Conservation (phyloP, 2,329 filamentous ascomycete species). For the Talaromyces marneffei region DNA sequence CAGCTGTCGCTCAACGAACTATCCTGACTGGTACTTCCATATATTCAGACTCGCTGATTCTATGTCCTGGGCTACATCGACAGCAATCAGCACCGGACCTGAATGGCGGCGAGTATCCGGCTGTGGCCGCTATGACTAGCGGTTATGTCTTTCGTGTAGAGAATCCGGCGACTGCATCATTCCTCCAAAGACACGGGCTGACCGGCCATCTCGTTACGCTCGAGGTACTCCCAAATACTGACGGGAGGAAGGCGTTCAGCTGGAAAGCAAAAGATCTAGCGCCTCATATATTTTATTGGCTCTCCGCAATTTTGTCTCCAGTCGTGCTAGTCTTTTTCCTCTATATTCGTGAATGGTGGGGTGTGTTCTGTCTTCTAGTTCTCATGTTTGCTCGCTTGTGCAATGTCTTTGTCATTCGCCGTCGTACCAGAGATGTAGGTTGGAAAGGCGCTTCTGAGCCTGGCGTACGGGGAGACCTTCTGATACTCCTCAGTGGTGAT, state of each 20-base stretch:
- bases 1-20: conserved; percentile 52
- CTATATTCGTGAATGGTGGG: conserved; percentile 23
- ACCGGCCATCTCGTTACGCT: conserved; percentile 54
- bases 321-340: conserved; percentile 42
- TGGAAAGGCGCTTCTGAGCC: conserved; percentile 37
- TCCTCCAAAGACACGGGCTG: conserved; percentile 51
- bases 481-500: conserved; percentile 49
- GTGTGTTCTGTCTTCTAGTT: conserved; percentile 30
- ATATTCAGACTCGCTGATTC: conserved; percentile 52
- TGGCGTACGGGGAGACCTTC: conserved; percentile 42
- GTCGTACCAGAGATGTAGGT: conserved; percentile 46
- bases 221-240: conserved; percentile 28
- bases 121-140: conserved; percentile 39
- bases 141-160: conserved; percentile 42
- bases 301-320: conserved; percentile 3
- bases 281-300: neutral
- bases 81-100: conserved; percentile 54
- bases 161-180: conserved; percentile 47
- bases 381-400: conserved; percentile 52
- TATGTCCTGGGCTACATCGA: conserved; percentile 57
- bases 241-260: neutral
- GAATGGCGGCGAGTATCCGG: conserved; percentile 38
- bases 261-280: neutral
- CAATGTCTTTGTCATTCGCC: conserved; percentile 39
- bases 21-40: conserved; percentile 52